Conservation (phyloP, 176 grass and related monocot genomes). For the Eremochloa ophiuroides region DNA sequence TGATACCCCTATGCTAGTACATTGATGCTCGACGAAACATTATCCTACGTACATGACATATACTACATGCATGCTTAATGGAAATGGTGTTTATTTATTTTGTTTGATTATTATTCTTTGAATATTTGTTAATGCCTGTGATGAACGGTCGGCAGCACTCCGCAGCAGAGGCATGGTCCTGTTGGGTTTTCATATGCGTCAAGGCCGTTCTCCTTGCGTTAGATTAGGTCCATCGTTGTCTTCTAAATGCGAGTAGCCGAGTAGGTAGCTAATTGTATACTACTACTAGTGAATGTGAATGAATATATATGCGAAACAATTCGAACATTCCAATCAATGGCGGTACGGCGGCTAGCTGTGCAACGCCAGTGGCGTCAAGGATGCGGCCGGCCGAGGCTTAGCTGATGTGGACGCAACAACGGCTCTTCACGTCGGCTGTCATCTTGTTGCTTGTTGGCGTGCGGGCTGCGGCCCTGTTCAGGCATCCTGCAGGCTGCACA, state of each 20-base stretch:
- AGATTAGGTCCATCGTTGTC: neutral
- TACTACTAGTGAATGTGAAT: too few species aligned
- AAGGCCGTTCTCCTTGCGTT: neutral
- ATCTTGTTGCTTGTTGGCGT: neutral
- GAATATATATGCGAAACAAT: neutral
- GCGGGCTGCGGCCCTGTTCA: neutral
- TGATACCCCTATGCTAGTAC: too few species aligned
- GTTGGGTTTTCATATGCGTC: neutral
- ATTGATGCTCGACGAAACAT: neutral
- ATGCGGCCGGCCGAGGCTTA: neutral
- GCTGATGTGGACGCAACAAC: slow-evolving; percentile 29
- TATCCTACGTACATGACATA: neutral
- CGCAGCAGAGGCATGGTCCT: neutral
- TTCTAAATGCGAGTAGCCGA: neutral
- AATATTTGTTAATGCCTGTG: neutral
- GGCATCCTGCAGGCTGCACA: neutral
- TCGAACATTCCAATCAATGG: slow-evolving; percentile 15
- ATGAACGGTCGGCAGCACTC: neutral
- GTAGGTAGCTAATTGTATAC: neutral
- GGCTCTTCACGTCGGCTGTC: neutral
- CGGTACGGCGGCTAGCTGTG: neutral
- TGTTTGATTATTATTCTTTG: neutral
- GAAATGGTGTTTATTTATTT: neutral
- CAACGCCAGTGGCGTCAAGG: neutral
- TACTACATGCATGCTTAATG: neutral